Evolutionary conservation across 1,284 basidiomycete genomes (phyloP).

Genomic region (Apiotrichum laibachii): DNA sequence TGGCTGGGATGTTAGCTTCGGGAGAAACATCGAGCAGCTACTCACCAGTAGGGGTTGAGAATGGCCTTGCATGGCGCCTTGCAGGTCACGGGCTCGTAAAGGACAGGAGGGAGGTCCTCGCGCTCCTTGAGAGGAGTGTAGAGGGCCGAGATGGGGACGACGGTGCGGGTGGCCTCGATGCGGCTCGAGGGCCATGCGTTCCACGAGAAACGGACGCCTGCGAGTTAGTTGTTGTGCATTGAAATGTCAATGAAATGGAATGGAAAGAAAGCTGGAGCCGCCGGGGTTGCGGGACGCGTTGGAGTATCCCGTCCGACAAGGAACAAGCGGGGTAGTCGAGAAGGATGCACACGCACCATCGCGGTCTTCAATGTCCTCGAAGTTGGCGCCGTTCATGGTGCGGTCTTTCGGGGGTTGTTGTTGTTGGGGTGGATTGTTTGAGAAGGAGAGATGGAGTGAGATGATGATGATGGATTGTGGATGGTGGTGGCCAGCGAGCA

Average conservation of each 20-base stretch:
- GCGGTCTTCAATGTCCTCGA: conserved; percentile 61
- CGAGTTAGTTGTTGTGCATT: background rate
- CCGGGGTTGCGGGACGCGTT: background rate
- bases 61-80: conserved; percentile 96
- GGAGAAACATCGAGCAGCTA: conserved; percentile 3
- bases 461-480: background rate
- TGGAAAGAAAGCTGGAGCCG: background rate
- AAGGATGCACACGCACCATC: conserved; percentile 54
- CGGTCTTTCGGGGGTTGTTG: background rate
- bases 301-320: too few relatives aligned
- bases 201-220: conserved; percentile 90
- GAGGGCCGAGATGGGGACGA: conserved; percentile 96
- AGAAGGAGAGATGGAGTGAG: background rate
- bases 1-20: conserved; percentile 60
- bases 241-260: background rate
- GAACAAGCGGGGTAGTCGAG: background rate
- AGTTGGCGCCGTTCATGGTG: conserved; percentile 47
- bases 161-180: conserved; percentile 95
- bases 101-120: conserved; percentile 90
- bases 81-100: conserved; percentile 98
- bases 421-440: too few relatives aligned
- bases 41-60: conserved; percentile 93
- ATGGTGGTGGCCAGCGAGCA: background rate
- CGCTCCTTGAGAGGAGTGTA: conserved; percentile 95
- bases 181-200: conserved; percentile 98